Conservation (phyloP, 2,329 filamentous ascomycete genomes). For the Metarhizium guizhouense region DNA sequence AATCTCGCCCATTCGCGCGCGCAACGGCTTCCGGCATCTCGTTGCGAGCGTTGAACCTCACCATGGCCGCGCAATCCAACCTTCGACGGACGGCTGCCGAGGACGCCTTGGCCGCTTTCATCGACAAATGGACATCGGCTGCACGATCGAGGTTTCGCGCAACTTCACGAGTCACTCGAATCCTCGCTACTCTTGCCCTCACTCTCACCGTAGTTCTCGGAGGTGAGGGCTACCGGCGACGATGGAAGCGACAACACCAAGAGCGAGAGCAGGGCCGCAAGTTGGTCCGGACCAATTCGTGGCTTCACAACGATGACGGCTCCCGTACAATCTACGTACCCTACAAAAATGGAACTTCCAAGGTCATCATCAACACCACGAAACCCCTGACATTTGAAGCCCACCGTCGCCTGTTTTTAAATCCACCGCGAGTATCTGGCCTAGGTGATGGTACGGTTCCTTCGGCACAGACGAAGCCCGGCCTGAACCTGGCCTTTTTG, state of each 20-base stretch:
- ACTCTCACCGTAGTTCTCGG: slow-evolving; percentile 69
- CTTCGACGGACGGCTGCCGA: slow-evolving; percentile 57
- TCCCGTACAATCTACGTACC: slow-evolving; percentile 92
- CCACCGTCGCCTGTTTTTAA: slow-evolving; percentile 84
- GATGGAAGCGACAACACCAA: slow-evolving; percentile 63
- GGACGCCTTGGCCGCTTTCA: slow-evolving; percentile 56
- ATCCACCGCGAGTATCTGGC: slow-evolving; percentile 76
- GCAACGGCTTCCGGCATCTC: neutral
- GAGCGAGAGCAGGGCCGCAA: slow-evolving; percentile 78
- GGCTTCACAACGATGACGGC: slow-evolving; percentile 87
- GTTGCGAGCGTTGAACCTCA: slow-evolving; percentile 1
- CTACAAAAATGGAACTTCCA: slow-evolving; percentile 78
- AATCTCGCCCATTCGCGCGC: neutral
- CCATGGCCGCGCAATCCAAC: slow-evolving; percentile 84
- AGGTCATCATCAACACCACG: slow-evolving; percentile 83
- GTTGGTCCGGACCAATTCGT: slow-evolving; percentile 84
- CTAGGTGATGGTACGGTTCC: slow-evolving; percentile 69
- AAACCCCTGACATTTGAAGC: slow-evolving; percentile 94
- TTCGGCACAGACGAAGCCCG: slow-evolving; percentile 83
- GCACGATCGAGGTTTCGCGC: slow-evolving; percentile 46
- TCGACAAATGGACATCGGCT: slow-evolving; percentile 49
- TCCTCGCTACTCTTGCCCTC: slow-evolving; percentile 69
- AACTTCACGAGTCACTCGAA: slow-evolving; percentile 61
- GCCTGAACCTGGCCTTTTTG: slow-evolving; percentile 87
- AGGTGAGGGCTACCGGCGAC: slow-evolving; percentile 68